Percentiles rank a stretch among this genome's conserved stretches.
phyloP scores from a whole-genome alignment of 225 moss, liverwort and hornwort genomes.

The Antitrichia curtipendula region DNA sequence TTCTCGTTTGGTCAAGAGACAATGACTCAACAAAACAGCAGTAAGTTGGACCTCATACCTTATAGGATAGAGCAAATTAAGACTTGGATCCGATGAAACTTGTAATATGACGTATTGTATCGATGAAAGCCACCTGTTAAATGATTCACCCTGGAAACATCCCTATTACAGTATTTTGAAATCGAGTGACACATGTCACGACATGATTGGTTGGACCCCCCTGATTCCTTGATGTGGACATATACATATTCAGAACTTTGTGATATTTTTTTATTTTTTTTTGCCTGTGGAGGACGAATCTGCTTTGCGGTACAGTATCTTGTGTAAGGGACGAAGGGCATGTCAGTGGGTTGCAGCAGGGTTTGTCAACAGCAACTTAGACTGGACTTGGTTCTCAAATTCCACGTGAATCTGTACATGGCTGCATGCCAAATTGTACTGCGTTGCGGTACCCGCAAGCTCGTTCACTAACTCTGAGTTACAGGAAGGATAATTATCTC shows the following conservation, averaged over 20 bases:
- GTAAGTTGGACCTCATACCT: too few species aligned
- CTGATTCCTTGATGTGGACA: background rate
- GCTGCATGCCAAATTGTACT: background rate
- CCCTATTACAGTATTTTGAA: too few species aligned
- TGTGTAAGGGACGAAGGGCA: background rate
- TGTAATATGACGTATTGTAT: too few species aligned
- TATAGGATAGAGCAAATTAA: background rate
- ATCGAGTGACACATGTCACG: too few species aligned
- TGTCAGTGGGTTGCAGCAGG: background rate
- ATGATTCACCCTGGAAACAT: background rate
- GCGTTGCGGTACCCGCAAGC: background rate
- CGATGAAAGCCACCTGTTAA: too few species aligned
- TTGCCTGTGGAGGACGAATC: background rate
- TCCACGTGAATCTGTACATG: background rate
- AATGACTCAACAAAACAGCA: too few species aligned
- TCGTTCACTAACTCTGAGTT: background rate
- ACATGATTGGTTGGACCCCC: background rate
- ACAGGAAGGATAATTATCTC: background rate
- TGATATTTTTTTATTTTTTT: too few species aligned
- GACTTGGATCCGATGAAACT: background rate
- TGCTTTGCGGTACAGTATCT: background rate
- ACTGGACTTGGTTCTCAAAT: background rate
- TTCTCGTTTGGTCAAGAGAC: too few species aligned
- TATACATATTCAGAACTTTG: too few species aligned
- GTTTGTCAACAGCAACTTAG: background rate